These are phyloP conservation scores for Pleurozium schreberi DNA, from an alignment of 225 moss, liverwort and hornwort genomes.

Conservation along the genomic window DNA sequence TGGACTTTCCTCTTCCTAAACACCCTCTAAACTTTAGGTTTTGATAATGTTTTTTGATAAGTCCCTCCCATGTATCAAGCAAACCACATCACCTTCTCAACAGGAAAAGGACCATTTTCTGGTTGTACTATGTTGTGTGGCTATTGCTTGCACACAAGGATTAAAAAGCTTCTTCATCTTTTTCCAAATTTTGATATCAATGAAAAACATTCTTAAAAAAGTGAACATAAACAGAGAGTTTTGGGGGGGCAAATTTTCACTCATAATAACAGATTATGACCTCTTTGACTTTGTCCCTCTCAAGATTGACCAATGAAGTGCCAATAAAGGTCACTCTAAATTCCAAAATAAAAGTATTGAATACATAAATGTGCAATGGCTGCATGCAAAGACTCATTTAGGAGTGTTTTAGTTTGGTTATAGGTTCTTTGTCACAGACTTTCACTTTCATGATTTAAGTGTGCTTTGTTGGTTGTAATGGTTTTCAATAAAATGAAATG, in stretches of 20 bases:
- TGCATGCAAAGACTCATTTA: neutral
- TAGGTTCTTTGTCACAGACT: neutral
- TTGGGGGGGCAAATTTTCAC: accelerated
- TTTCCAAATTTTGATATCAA: neutral
- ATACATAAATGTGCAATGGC: neutral
- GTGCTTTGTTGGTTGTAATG: neutral
- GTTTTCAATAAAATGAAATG: neutral
- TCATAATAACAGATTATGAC: neutral
- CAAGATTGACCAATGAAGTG: accelerated
- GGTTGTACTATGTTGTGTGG: too few species aligned
- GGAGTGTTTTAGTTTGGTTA: neutral
- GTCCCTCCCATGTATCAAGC: too few species aligned
- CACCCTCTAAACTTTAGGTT: accelerated
- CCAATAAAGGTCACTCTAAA: neutral
- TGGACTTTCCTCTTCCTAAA: neutral
- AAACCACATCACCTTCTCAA: neutral
- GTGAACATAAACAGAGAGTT: accelerated
- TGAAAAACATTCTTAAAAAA: neutral
- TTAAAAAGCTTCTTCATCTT: neutral
- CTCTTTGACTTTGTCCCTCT: accelerated
- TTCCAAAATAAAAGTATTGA: neutral
- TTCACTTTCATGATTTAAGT: neutral
- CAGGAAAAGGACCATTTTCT: accelerated
- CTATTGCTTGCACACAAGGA: too few species aligned
- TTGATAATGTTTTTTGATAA: neutral